phyloP scores from a whole-genome alignment of 2,329 filamentous ascomycete species.

The Alternaria sp. region DNA sequence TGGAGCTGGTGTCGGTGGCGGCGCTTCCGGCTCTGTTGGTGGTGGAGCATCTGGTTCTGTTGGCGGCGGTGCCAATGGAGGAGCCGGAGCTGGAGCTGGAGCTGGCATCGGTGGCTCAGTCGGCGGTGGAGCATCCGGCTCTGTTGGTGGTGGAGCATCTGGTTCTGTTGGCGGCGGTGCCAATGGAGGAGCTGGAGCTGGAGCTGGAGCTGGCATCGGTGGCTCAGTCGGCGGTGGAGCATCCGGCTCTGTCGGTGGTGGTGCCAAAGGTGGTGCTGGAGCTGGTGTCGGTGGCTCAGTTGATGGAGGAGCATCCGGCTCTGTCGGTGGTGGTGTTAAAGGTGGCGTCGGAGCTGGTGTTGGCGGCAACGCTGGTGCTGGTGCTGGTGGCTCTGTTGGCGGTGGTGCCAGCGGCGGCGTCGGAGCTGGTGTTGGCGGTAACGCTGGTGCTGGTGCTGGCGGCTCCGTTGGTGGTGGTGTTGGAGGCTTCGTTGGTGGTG shows the following conservation, averaged over 20 bases:
- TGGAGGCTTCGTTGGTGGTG: constrained; percentile 1
- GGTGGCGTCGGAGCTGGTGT: constrained; percentile 1
- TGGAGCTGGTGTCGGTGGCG: too few relatives aligned
- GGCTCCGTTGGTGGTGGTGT: background rate
- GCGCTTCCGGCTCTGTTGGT: background rate
- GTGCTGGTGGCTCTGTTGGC: background rate
- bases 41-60: background rate
- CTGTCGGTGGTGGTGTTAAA: background rate
- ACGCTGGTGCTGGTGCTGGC: background rate
- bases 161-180: background rate
- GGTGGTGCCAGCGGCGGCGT: background rate
- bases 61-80: background rate
- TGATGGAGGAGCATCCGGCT: background rate
- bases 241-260: background rate
- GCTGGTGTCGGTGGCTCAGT: background rate
- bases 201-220: background rate
- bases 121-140: too few relatives aligned
- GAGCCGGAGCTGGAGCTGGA: background rate
- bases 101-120: background rate
- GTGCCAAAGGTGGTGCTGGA: constrained; percentile 1
- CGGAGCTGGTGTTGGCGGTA: background rate
- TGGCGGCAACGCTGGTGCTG: background rate
- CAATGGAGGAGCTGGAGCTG: background rate
- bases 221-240: background rate
- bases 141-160: background rate